phyloP scores from a whole-genome alignment of 164 flowering plant genomes.

The Dillenia suffruticosa region DNA sequence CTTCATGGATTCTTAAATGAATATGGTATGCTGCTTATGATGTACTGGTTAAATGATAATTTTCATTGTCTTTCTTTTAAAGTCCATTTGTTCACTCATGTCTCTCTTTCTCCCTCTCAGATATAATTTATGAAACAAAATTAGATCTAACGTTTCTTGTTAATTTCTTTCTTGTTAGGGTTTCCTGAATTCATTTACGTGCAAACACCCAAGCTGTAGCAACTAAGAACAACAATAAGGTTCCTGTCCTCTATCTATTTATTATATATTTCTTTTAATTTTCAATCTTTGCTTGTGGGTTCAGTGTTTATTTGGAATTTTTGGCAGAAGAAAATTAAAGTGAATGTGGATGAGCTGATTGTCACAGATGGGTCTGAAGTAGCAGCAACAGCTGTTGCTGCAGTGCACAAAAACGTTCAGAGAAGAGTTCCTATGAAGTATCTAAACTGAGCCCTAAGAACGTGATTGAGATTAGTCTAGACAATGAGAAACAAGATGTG shows the following conservation, averaged over 20 bases:
- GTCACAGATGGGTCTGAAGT: conserved; percentile 6
- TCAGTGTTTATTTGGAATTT: no score
- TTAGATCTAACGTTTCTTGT: neutral
- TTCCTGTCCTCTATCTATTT: neutral
- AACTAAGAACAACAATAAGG: conserved; percentile 43
- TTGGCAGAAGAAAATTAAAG: conserved; percentile 41
- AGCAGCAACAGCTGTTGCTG: no score
- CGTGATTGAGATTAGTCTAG: conserved; percentile 57
- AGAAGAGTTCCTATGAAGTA: conserved; percentile 33
- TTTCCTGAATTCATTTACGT: conserved; percentile 71
- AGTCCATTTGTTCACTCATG: no score
- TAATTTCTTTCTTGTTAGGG: conserved; percentile 34
- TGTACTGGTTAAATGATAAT: neutral
- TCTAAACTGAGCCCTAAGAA: conserved; percentile 18
- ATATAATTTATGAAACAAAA: neutral
- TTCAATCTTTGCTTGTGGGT: neutral
- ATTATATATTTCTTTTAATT: neutral
- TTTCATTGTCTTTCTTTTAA: no score
- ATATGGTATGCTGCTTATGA: no score
- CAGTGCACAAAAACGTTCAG: conserved; percentile 24
- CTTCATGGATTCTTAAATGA: no score
- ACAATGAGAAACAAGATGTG: neutral
- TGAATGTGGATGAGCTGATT: conserved; percentile 27
- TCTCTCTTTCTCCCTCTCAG: conserved; percentile 7
- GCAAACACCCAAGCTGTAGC: conserved; percentile 78